Evolutionary conservation across 2,329 filamentous ascomycete genomes (phyloP), one percentile per base, ranked within the genome.

Genomic region (Sporothrix humicola): DNA sequence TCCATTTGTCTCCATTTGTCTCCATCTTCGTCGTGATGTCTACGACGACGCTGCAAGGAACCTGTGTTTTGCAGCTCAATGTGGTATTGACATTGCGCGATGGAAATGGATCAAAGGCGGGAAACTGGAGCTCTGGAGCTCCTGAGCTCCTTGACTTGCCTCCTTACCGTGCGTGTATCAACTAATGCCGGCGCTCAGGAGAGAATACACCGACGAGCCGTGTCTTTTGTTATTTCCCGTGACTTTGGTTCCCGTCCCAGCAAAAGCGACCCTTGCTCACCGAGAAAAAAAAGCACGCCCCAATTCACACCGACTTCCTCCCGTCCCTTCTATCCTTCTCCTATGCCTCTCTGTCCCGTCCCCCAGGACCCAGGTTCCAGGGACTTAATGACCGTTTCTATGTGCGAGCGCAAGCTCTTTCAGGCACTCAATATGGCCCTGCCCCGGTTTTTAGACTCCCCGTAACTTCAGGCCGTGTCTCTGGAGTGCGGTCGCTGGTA

Each of bases 131-230:
- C 4, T 7, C 31, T 37, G 7, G 31, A 37, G 31, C 31, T 37
- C 3, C 31, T 37, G 31, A 31, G 31, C 3, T 37, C 31, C 31
- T 37, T 5, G 4, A 2, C 4, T 37, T 37, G 31, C 31, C 31
- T 37, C 31, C 31, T 37, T 37, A 37, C 31, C 31, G 31, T 37
- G 31, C 63, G 5, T 66, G 61, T 26, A 48, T 69, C 52, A 46
- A 37, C 46, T 63, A 69, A 73, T 73, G 63, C 54, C 65, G 54
- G 46, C 23, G 48, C 15, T 37, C 42, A 69, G 72, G 72, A 73
- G 72, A 42, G 13, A 52, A 52, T 54, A 69, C 46, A 69, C 15
- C 44, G 26, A 13, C 48, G 9, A 69, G 66, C 66, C 66, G 61
- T 65, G 61, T 17, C n/a, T 48, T 15, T 15, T 48, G 15, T 4